Conservation (phyloP, 1,139 yeast genomes). For the Meyerozyma carpophila region DNA sequence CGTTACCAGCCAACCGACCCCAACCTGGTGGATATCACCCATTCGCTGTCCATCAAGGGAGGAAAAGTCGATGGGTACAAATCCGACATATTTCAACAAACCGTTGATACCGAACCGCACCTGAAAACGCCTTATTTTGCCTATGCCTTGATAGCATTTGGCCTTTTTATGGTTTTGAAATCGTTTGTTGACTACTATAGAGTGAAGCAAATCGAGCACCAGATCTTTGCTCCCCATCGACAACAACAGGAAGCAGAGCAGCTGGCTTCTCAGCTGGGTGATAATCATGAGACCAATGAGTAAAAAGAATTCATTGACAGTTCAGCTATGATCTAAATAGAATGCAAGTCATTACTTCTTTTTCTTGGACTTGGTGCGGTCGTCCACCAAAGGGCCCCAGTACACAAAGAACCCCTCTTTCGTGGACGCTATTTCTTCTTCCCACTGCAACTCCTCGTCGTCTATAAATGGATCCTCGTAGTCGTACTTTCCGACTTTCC, state of each 20-base stretch:
- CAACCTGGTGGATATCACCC: constrained; percentile 46
- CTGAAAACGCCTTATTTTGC: constrained; percentile 43
- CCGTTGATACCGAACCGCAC: constrained; percentile 8
- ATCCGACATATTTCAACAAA: constrained; percentile 25
- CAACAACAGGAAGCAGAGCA: neutral
- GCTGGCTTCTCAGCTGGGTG: neutral
- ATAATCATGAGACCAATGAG: neutral
- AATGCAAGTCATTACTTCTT: neutral
- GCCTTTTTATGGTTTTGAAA: constrained; percentile 59
- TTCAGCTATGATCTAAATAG: neutral
- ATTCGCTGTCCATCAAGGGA: constrained; percentile 25
- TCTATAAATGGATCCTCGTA: constrained; percentile 94
- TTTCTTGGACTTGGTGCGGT: constrained; percentile 24
- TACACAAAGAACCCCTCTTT: constrained; percentile 95
- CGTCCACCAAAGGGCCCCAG: constrained; percentile 88
- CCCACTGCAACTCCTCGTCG: constrained; percentile 88
- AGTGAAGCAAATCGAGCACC: constrained; percentile 72
- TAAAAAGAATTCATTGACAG: neutral
- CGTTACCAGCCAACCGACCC: constrained; percentile 53
- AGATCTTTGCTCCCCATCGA: constrained; percentile 45
- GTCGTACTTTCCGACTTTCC: constrained; percentile 86
- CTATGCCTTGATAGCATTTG: constrained; percentile 59
- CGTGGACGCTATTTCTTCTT: constrained; percentile 87
- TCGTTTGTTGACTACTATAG: constrained; percentile 66
- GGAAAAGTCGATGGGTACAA: constrained; percentile 46